A percentile compares a stretch with the other conserved stretches of the same genome.
Evolutionary conservation across 805 yeast genomes (phyloP).

Genomic region (Starmera dryadoides): DNA sequence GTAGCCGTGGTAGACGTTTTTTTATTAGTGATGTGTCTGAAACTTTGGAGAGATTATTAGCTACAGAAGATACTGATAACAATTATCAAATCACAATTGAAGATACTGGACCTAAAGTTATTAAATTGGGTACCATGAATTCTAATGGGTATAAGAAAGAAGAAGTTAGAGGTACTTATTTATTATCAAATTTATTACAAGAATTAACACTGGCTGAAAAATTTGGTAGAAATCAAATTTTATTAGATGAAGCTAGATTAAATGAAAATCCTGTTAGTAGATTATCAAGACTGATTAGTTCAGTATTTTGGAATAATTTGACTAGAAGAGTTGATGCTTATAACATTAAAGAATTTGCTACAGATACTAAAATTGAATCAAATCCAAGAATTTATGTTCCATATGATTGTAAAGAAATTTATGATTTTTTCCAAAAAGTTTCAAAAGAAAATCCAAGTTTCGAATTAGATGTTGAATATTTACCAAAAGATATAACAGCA

Average conservation of each 20-base stretch:
- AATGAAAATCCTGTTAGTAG: constrained; percentile 85
- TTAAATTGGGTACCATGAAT: constrained; percentile 73
- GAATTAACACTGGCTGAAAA: constrained; percentile 83
- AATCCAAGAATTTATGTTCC: constrained; percentile 80
- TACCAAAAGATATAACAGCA: constrained; percentile 71
- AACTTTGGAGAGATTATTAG: constrained; percentile 61
- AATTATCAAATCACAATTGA: constrained; percentile 82
- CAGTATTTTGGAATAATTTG: constrained; percentile 73
- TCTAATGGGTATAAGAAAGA: constrained; percentile 72
- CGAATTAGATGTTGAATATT: constrained; percentile 62
- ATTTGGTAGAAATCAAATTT: constrained; percentile 69
- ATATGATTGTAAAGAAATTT: constrained; percentile 59
- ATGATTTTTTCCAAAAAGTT: constrained; percentile 52
- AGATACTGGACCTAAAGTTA: constrained; percentile 78
- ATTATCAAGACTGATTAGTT: constrained; percentile 62
- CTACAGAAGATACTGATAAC: constrained; percentile 77
- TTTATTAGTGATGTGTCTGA: constrained; percentile 69
- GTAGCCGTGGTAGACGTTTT: constrained; percentile 36
- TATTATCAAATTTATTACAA: constrained; percentile 79
- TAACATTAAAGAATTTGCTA: constrained; percentile 62
- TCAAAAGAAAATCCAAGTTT: constrained; percentile 47
- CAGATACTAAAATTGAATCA: constrained; percentile 68
- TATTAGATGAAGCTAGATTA: constrained; percentile 75
- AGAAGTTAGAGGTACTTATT: constrained; percentile 81
- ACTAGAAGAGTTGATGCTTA: constrained; percentile 63